Evolutionary conservation across 805 yeast genomes (phyloP), one percentile per base, ranked within the genome.

Genomic region (Brettanomyces bruxellensis): DNA sequence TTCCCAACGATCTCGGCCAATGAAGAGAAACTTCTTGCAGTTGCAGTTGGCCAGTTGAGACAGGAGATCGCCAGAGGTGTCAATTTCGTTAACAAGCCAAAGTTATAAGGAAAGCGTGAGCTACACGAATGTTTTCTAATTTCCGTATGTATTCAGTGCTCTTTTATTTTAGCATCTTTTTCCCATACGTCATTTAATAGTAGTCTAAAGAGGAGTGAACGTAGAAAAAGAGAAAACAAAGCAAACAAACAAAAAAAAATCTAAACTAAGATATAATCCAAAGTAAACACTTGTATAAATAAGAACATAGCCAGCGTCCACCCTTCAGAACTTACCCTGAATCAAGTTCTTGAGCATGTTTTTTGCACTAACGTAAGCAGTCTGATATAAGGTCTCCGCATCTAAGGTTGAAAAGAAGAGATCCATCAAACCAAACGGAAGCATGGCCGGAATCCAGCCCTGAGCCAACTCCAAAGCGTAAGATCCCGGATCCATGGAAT

Each of bases 391-490:
- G 25, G 95, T 79, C 55, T 70, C 64, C 49, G 81, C 62, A 63
- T 93, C 99, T 55, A 90, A 65, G 13, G 98, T 93, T 38, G 95
- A 83, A 45, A 83, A 75, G 49, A 84, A 58, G 4, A 84, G 78
- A 61, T 88, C 95, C 43, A 86, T 69, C 67, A 91, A 80, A 0
- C 99, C 99, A 63, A 93, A 93, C 22, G 98, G 98, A 50, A 93
- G 73, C 99, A 93, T 93, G 39, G 91, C 83, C 34, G 99, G 98
- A 54, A 93, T 87, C 95, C 96, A 93, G 49, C 99, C 99, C 70
- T 91, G 98, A 6, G 99, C 99, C 58, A 91, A 74, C 64, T 93
- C 99, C 53, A 93, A 70, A 9, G 99, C 96, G 66, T 81, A 93
- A 0, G 86, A 73, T 35, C 84, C 95, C 30, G 76, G 64, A 2